phyloP scores from a whole-genome alignment of 2,329 filamentous ascomycete species.

The Xylariales sp. region DNA sequence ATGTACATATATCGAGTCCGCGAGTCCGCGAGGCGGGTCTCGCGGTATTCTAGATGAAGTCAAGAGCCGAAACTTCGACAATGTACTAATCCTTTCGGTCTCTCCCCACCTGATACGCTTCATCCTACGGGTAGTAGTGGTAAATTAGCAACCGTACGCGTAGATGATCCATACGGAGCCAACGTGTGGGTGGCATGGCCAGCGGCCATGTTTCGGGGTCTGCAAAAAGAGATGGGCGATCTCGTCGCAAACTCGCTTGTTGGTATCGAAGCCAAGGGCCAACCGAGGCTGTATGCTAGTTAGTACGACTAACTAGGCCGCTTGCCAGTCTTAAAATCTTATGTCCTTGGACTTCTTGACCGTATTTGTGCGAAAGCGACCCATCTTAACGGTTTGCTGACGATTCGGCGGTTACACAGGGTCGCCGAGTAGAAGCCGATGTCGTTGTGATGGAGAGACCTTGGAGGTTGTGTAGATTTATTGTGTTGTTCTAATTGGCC shows the following conservation, averaged over 20 bases:
- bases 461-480: conserved; percentile 40
- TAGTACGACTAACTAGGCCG: conserved; percentile 51
- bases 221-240: conserved; percentile 98
- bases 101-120: conserved; percentile 99
- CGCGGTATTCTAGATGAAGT: conserved; percentile 96
- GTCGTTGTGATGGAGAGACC: conserved; percentile 54
- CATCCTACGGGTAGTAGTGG: conserved; percentile 65
- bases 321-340: conserved; percentile 44
- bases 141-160: conserved; percentile 14
- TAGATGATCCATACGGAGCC: neutral
- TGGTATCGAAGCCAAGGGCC: conserved; percentile 99
- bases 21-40: conserved; percentile 85
- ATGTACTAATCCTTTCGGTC: conserved; percentile 99
- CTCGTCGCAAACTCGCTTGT: conserved; percentile 99
- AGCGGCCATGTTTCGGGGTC: conserved; percentile 99
- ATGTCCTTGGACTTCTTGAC: conserved; percentile 93
- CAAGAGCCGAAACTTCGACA: conserved; percentile 96
- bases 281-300: conserved; percentile 84
- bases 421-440: conserved; percentile 7
- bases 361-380: conserved; percentile 77
- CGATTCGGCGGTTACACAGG: conserved; percentile 27
- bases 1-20: conserved; percentile 59
- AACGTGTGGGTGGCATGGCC: conserved; percentile 93
- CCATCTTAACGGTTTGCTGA: conserved; percentile 66
- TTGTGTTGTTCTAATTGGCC: no score